Conservation (phyloP, 106 monocot genomes). For the Dioscorea zingiberensis region DNA sequence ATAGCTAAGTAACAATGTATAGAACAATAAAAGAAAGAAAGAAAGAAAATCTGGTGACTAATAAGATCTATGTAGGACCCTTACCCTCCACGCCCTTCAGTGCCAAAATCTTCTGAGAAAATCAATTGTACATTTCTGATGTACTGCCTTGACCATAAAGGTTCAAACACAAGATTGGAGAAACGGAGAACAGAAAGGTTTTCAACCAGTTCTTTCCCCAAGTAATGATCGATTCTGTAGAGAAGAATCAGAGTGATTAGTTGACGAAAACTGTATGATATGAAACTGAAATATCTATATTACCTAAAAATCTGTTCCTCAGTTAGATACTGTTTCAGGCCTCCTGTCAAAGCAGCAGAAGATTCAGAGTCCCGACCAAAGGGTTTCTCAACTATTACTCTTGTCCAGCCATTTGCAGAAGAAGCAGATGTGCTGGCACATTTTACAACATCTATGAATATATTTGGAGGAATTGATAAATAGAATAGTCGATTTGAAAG, state of each 20-base stretch:
- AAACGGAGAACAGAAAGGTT: constrained; percentile 90
- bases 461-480: constrained; percentile 90
- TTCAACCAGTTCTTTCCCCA: constrained; percentile 95
- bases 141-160: constrained; percentile 93
- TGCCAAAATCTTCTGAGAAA: constrained; percentile 97
- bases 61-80: neutral
- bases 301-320: constrained; percentile 98
- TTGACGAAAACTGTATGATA: neutral
- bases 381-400: constrained; percentile 94
- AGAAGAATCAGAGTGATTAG: neutral
- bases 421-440: constrained; percentile 74
- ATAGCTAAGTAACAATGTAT: neutral
- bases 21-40: neutral
- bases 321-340: constrained; percentile 61
- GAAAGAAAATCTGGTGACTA: too few relatives aligned
- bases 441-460: constrained; percentile 85
- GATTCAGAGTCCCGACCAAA: constrained; percentile 89
- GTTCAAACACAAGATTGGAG: constrained; percentile 93
- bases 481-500: constrained; percentile 86
- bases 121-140: constrained; percentile 93
- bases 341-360: constrained; percentile 79
- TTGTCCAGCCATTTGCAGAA: constrained; percentile 87
- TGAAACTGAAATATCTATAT: neutral
- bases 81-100: constrained; percentile 97
- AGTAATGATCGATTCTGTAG: constrained; percentile 88